Base-by-base conservation (phyloP, 2,329 filamentous ascomycete species). In the Ceratocystis eucalypticola region DNA sequence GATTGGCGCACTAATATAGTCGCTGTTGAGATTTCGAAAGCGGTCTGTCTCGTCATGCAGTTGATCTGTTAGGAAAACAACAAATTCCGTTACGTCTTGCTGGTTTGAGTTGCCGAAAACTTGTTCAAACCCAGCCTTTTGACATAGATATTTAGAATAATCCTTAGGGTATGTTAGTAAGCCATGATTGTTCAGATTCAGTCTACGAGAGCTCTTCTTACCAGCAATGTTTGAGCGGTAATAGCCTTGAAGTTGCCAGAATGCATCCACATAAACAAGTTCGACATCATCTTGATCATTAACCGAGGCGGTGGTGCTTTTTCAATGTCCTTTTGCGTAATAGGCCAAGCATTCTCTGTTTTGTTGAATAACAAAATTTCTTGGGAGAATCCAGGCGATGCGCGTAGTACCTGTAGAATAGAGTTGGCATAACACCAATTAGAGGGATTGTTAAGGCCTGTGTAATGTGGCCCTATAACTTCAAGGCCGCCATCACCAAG, bases 401-500 rank as follows among this genome's bases (percentile, higher is more conserved):
- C 87, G 67, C 89, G 88, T 20, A 96, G 77, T 68, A 88, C 88
- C 75, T 97, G 93, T 30, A 97, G 79, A 0, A 87, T 87, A n/a
- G 90, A 87, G 75, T 96, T 96, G 80, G 94, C 91, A 73, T 96
- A 96, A 74, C 93, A 96, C 70, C 88, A 92, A 61, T 88, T 87
- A 0, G 85, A 84, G 50, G 91, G 89, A 71, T 96, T 96, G 67
- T 85, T 78, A 12, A 96, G 80, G 0, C 93, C 92, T 10, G 89
- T 77, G 48, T 73, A 73, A 48, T 70, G 68, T 70, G 79, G 71
- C n/a, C 74, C 73, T 45, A 76, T 75, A 12, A 71, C 67, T 30
- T 73, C 74, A 33, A 73, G 71, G 3, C 75, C 75, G 33, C 75
- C 25, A 74, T 30, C 41, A 12, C 44, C 10, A 48, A 17, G 59